phyloP scores from a whole-genome alignment of 257 asterid genomes.

The Cruciata laevipes region DNA sequence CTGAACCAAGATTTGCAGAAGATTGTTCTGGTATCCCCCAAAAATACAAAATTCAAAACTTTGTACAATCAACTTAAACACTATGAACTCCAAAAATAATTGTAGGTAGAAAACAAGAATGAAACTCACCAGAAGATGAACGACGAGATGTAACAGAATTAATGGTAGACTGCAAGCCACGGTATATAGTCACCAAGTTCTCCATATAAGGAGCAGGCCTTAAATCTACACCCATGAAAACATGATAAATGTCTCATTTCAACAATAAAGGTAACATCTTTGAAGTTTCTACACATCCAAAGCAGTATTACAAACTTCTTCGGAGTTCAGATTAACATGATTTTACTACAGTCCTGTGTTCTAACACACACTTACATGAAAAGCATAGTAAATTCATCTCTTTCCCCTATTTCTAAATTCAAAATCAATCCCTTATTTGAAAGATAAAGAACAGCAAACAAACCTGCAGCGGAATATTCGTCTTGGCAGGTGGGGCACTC shows the following conservation, averaged over 20 bases:
- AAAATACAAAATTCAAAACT: neutral
- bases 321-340: neutral
- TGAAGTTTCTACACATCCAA: neutral
- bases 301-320: neutral
- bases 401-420: neutral
- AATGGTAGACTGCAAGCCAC: slow-evolving; percentile 52
- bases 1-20: slow-evolving; percentile 14
- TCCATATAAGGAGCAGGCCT: slow-evolving; percentile 68
- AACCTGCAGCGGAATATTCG: slow-evolving; percentile 46
- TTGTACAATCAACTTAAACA: neutral
- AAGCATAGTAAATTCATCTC: neutral
- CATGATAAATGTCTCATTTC: neutral
- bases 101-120: neutral
- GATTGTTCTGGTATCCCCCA: slow-evolving; percentile 6
- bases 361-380: neutral
- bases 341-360: neutral
- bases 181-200: slow-evolving; percentile 48
- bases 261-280: neutral
- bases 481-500: slow-evolving; percentile 67
- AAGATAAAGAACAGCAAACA: neutral
- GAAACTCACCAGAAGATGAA: slow-evolving; percentile 43
- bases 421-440: neutral
- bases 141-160: slow-evolving; percentile 36
- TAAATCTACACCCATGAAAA: slow-evolving; percentile 34
- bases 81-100: neutral